Evolutionary conservation across 768 basidiomycete genomes (phyloP).

Genomic region (Trametes cinnabarina): DNA sequence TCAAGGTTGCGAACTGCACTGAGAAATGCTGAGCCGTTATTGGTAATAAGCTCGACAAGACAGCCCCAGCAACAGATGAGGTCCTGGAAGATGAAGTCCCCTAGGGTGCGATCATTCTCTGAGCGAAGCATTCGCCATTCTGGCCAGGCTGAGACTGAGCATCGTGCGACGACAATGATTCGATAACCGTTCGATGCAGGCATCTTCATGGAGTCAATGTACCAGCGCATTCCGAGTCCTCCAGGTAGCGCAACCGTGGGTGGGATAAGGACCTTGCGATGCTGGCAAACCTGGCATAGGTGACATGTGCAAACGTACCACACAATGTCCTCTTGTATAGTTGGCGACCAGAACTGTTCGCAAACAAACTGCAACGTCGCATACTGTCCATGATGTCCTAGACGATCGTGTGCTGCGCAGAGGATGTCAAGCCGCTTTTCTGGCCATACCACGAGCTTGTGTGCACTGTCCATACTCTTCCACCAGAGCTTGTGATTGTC

Average conservation of each 20-base stretch:
- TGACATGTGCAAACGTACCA: slow-evolving; percentile 34
- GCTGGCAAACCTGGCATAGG: slow-evolving; percentile 34
- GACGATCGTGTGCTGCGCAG: slow-evolving; percentile 12
- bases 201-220: slow-evolving; percentile 43
- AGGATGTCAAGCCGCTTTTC: not conserved
- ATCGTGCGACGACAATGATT: slow-evolving; percentile 38
- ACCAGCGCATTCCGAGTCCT: slow-evolving; percentile 33
- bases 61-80: slow-evolving; percentile 40
- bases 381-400: slow-evolving; percentile 22
- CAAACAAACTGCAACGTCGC: slow-evolving; percentile 1
- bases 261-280: slow-evolving; percentile 22
- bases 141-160: slow-evolving; percentile 32
- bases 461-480: slow-evolving; percentile 4
- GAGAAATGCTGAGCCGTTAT: slow-evolving; percentile 38
- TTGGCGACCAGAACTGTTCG: slow-evolving; percentile 29
- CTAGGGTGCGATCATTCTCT: slow-evolving; percentile 31
- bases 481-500: slow-evolving; percentile 7
- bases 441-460: slow-evolving; percentile 11
- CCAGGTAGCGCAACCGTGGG: slow-evolving; percentile 20
- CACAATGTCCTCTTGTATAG: slow-evolving; percentile 16
- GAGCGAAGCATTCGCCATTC: slow-evolving; percentile 31
- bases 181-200: slow-evolving; percentile 32
- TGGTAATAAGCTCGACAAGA: slow-evolving; percentile 37
- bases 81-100: slow-evolving; percentile 35
- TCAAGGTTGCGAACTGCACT: slow-evolving; percentile 23